Conservation (phyloP, 1,284 basidiomycete species). For the Rhodotorula sp. region DNA sequence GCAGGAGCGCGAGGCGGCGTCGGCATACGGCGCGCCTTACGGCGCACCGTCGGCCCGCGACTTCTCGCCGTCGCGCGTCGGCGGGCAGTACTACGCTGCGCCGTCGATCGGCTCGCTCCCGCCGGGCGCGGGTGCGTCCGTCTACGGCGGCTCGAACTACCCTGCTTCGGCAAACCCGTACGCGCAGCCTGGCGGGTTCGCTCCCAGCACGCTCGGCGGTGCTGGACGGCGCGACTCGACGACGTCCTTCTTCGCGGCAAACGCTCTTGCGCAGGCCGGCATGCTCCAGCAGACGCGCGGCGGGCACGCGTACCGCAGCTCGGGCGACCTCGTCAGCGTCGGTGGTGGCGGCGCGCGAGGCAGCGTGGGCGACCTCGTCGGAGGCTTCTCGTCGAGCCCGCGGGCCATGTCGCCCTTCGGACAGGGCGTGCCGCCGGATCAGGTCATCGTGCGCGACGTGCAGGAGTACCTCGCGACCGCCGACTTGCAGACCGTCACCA, state of each 20-base stretch:
- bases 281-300: not conserved
- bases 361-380: conserved; percentile 1
- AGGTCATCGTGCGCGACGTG: conserved; percentile 39
- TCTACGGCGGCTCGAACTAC: conserved; percentile 9
- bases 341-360: not conserved
- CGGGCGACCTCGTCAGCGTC: conserved; percentile 9
- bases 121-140: conserved; percentile 3
- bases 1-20: conserved; percentile 43
- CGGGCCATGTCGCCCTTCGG: conserved; percentile 7
- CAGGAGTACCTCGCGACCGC: conserved; percentile 63
- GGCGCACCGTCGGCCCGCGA: conserved; percentile 50
- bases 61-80: conserved; percentile 1
- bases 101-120: conserved; percentile 56
- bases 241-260: conserved; percentile 32
- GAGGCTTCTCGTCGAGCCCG: not conserved
- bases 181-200: conserved; percentile 2
- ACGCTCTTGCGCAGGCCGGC: conserved; percentile 17
- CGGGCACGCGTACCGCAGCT: conserved; percentile 10
- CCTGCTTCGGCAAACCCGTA: conserved; percentile 11
- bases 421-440: conserved; percentile 33
- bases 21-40: conserved; percentile 69
- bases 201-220: not conserved
- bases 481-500: conserved; percentile 84
- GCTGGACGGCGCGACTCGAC: conserved; percentile 20
- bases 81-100: not conserved